Evolutionary conservation across 345 rosid genomes (phyloP).

Genomic region (Murraya paniculata): DNA sequence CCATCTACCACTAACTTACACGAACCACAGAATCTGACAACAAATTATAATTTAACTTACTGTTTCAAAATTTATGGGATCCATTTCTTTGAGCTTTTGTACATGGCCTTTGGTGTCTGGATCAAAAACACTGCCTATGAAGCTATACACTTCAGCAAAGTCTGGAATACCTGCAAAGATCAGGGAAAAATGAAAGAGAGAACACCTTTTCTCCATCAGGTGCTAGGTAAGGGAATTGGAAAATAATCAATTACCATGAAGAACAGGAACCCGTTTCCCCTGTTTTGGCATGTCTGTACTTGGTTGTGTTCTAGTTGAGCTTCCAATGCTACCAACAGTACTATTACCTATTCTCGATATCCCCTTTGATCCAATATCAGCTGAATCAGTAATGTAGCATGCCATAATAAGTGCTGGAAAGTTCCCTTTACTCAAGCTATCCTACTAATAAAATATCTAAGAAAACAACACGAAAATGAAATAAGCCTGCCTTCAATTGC

Average conservation of each 20-base stretch:
- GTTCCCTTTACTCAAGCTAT: slow-evolving; percentile 30
- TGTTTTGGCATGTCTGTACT: slow-evolving; percentile 46
- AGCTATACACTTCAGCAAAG: slow-evolving; percentile 85
- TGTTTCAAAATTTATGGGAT: slow-evolving; percentile 90
- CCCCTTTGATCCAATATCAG: slow-evolving; percentile 86
- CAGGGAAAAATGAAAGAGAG: slow-evolving; percentile 11
- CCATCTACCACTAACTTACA: background rate
- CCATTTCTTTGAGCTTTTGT: slow-evolving; percentile 93
- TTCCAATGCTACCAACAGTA: slow-evolving; percentile 46
- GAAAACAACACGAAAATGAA: slow-evolving; percentile 23
- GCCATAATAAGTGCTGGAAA: slow-evolving; percentile 73
- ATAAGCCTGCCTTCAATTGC: slow-evolving; percentile 57
- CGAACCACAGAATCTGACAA: slow-evolving; percentile 4
- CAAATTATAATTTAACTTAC: slow-evolving; percentile 41
- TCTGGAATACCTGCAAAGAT: slow-evolving; percentile 68
- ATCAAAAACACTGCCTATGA: slow-evolving; percentile 93
- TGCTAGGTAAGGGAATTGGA: background rate
- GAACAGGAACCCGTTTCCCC: slow-evolving; percentile 43
- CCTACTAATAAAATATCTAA: slow-evolving; percentile 22
- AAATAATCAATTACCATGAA: slow-evolving; percentile 51
- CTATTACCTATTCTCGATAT: slow-evolving; percentile 45
- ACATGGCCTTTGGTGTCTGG: slow-evolving; percentile 64
- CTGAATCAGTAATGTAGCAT: slow-evolving; percentile 78
- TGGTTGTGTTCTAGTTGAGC: slow-evolving; percentile 40
- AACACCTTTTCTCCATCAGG: slow-evolving; percentile 3